Base-by-base conservation (phyloP, 2,329 filamentous ascomycete species). In the Alternaria atra region DNA sequence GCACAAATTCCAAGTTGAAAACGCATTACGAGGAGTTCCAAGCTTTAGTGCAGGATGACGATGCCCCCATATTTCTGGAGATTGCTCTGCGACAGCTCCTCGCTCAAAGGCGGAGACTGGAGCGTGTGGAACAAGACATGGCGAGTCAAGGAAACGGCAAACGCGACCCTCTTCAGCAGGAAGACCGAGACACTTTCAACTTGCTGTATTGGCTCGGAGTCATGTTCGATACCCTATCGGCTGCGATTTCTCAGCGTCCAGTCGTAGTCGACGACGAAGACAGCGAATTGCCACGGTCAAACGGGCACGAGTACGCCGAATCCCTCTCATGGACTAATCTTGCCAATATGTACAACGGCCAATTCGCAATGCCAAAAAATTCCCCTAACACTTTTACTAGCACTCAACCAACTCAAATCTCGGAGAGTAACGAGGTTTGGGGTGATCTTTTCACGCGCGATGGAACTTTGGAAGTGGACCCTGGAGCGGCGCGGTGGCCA, bases 221-320 rank as follows among this genome's bases (percentile, higher is more conserved):
- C 46, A 88, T 88, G 85, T 85, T 86, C 48, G 86, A 88, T 66
- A 87, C 85, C 0, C 73, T 87, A 8, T 86, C 84, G 0, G 81
- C 86, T 0, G 84, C 84, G 1, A 85, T 88, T 79, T 80, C 84
- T 52, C 77, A 81, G 51, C 80, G 81, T 1, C 80, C 82, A 3
- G 68, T 82, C 0, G 79, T 83, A 0, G 77, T 84, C 5, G 80
- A 78, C 2, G 81, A 83, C 59, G 81, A 82, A 60, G 82, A 83
- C 51, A 82, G 80, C 55, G 77, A 81, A 42, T 71, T 81, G 25
- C 64, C 68, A 9, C 52, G 57, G 3, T 60, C 61, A n/a, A 59
- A 56, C 30, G 37, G 48, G 9, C 47, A 23, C 12, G 27, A 58
- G 8, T 29, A 25, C 6, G 34, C 55, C 17, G 30, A 46, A 32